phyloP scores from a whole-genome alignment of 192 early-diverging fungal species.

The Tieghemiomyces parasiticus region DNA sequence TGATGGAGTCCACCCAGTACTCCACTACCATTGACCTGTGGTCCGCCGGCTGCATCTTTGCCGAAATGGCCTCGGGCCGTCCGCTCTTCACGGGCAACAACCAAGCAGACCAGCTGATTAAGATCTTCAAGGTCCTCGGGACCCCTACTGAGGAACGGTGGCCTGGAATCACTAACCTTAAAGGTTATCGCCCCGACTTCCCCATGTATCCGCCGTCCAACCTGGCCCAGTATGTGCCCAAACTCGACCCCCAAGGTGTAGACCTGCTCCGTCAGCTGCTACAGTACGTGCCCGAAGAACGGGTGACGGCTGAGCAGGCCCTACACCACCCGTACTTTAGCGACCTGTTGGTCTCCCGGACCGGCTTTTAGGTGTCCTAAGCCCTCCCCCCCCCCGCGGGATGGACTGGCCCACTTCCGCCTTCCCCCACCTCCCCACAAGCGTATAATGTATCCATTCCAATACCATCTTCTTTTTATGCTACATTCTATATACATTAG shows the following conservation, averaged over 20 bases:
- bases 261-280: conserved; percentile 66
- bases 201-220: conserved; percentile 53
- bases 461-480: too few relatives aligned
- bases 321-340: conserved; percentile 38
- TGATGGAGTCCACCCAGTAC: conserved; percentile 80
- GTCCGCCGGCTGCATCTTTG: conserved; percentile 81
- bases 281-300: conserved; percentile 62
- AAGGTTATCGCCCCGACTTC: conserved; percentile 75
- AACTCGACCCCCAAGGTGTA: conserved; percentile 70
- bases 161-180: conserved; percentile 73
- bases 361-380: too few relatives aligned
- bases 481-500: too few relatives aligned
- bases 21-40: conserved; percentile 79
- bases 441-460: too few relatives aligned
- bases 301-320: conserved; percentile 65
- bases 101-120: conserved; percentile 67
- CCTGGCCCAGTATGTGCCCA: conserved; percentile 63
- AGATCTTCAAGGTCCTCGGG: conserved; percentile 84
- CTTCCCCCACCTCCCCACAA: too few relatives aligned
- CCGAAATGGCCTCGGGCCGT: conserved; percentile 76
- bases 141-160: conserved; percentile 69
- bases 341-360: neutral
- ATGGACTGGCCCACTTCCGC: too few relatives aligned
- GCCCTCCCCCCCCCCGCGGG: too few relatives aligned
- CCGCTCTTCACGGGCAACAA: conserved; percentile 88